Evolutionary conservation across 116 monocot genomes (phyloP), one percentile per base, ranked within the genome.

Genomic region (Trichopus zeylanicus): DNA sequence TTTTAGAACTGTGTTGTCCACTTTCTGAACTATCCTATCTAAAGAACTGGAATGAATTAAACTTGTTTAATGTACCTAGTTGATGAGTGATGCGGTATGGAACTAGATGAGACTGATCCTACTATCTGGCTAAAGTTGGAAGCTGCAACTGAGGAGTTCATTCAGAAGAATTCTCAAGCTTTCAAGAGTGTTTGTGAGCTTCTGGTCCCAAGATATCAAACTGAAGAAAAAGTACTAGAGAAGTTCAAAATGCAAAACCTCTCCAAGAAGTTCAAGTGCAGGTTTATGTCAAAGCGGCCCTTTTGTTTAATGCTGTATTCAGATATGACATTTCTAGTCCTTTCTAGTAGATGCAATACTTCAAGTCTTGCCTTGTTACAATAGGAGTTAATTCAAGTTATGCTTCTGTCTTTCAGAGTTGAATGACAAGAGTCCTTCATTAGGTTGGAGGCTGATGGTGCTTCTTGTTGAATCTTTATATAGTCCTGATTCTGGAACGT

Each of bases 81-180:
- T 71, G 97, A 91, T 78, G 97, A 98, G 59, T 56, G 91, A 68
- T 98, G 72, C 60, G 78, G 75, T 42, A 98, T 98, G 97, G 97
- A 98, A 56, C 79, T 98, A 46, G 97, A 98, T 66, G 97, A 98
- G 75, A 91, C 97, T 58, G 91, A 98, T 78, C 91, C 97, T 70
- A 56, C 87, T 59, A 69, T 79, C 56, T 98, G 91, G 97, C 81
- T 87, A 15, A 98, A 98, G 63, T 71, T 98, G 61, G 97, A 98
- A 71, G 91, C 85, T 63, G 97, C 97, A 63, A 91, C 87, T 29
- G 84, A 91, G 30, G 97, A 97, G 42, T 97, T 81, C 59, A 87
- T 97, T 48, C 67, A 79, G 51, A 78, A 80, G 51, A 84, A 75
- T 46, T 59, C 6, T 55, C 63, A 58, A 29, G 59, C 64, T 70